Conservation (phyloP, 495 filamentous ascomycete species). For the Parmelia sp. region DNA sequence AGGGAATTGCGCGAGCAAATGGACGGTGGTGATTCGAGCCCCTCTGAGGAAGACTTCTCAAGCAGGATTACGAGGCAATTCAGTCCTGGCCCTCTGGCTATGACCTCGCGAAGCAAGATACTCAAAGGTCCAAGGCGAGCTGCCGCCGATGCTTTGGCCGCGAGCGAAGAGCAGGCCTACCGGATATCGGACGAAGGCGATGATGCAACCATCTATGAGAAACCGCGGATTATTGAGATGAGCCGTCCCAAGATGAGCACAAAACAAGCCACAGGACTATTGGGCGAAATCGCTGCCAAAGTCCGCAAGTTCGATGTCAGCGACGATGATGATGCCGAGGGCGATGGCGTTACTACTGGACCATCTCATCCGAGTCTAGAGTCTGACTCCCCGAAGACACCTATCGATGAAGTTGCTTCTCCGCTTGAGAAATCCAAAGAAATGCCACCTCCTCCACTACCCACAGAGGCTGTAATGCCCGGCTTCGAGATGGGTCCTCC, state of each 20-base stretch:
- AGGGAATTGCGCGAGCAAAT: constrained; percentile 91
- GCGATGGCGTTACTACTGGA: constrained; percentile 68
- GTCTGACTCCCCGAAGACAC: constrained; percentile 63
- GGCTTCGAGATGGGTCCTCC: constrained; percentile 41
- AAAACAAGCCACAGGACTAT: constrained; percentile 63
- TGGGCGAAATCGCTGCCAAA: constrained; percentile 76
- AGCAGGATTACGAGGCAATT: constrained; percentile 44
- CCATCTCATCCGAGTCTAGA: constrained; percentile 71
- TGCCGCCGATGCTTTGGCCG: constrained; percentile 35
- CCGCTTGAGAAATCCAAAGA: constrained; percentile 28
- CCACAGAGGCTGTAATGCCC: constrained; percentile 39
- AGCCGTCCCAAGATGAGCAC: constrained; percentile 68
- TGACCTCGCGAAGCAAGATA: constrained; percentile 56
- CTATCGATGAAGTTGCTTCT: constrained; percentile 51
- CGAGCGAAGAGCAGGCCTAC: constrained; percentile 38
- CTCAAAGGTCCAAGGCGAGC: constrained; percentile 48
- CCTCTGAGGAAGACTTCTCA: constrained; percentile 45
- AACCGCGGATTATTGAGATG: constrained; percentile 59
- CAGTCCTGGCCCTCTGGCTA: constrained; percentile 57
- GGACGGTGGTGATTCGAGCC: constrained; percentile 55
- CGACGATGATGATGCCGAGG: constrained; percentile 56
- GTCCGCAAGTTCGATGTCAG: constrained; percentile 65
- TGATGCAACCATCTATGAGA: constrained; percentile 52
- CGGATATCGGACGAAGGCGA: constrained; percentile 42
- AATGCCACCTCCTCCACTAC: constrained; percentile 40